Conservation (phyloP, 306 rosid species). For the Lathyrus oleraceus region DNA sequence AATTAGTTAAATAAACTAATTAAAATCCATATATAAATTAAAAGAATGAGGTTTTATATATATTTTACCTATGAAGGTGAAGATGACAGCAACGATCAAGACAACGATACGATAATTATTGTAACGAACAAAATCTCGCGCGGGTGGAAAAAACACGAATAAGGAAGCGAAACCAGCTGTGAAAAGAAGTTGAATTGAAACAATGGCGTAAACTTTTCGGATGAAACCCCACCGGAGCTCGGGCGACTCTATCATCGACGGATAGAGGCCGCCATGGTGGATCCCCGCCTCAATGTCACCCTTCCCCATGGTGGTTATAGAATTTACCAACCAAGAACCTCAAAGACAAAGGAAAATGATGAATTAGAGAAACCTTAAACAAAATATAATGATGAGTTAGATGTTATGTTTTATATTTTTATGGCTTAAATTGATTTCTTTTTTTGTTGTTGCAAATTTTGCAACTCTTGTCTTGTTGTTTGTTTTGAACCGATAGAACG, state of each 20-base stretch:
- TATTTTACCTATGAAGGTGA: conserved; percentile 24
- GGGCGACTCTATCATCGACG: conserved; percentile 47
- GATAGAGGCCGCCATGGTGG: conserved; percentile 19
- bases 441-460: not conserved
- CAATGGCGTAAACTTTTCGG: conserved; percentile 51
- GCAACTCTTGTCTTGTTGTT: not conserved
- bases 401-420: not conserved
- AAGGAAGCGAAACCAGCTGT: conserved; percentile 36
- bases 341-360: not conserved
- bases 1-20: not conserved
- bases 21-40: not conserved
- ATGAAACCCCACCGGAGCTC: conserved; percentile 61
- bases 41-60: not conserved
- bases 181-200: conserved; percentile 43
- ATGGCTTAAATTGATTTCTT: not conserved
- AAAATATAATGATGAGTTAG: not conserved
- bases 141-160: conserved; percentile 35
- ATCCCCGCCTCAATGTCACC: conserved; percentile 42
- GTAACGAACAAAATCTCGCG: conserved; percentile 10
- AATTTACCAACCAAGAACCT: not conserved
- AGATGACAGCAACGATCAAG: conserved; percentile 23
- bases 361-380: not conserved
- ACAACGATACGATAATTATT: conserved; percentile 5
- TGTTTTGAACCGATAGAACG: not conserved
- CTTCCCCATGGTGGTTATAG: conserved; percentile 28